A percentile compares a stretch with the other conserved stretches of the same genome.
Conservation (phyloP, 1,284 basidiomycete species). For the Irpex lacteus region DNA sequence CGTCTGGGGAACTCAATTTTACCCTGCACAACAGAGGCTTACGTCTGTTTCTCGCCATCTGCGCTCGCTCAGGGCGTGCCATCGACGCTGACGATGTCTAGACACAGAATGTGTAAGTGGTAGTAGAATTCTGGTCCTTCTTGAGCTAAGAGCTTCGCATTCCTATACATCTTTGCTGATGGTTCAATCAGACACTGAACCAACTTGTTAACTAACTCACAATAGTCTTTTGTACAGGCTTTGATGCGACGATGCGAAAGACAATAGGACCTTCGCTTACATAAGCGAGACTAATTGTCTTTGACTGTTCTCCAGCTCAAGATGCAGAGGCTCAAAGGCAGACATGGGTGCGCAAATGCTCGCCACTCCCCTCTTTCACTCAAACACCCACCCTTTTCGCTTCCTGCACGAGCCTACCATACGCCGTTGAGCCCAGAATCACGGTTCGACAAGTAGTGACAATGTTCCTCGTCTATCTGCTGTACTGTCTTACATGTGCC, state of each 20-base stretch:
- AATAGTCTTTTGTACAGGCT: neutral
- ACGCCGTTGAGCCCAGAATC: neutral
- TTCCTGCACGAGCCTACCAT: neutral
- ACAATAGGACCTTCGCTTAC: slow-evolving; percentile 10
- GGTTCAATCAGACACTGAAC: neutral
- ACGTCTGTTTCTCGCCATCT: no score
- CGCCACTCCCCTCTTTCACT: neutral
- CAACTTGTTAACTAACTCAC: neutral
- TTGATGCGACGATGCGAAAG: neutral
- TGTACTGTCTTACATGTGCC: neutral
- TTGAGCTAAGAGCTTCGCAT: neutral
- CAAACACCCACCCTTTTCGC: neutral
- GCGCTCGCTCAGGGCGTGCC: neutral
- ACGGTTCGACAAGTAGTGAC: neutral
- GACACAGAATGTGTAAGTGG: neutral
- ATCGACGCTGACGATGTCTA: neutral
- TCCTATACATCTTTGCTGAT: neutral
- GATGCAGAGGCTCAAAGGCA: neutral
- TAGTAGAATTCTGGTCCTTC: neutral
- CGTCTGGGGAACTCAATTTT: no score
- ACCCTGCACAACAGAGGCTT: no score
- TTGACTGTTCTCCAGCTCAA: neutral
- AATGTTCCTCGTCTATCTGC: neutral
- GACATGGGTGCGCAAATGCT: neutral
- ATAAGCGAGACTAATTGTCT: slow-evolving; percentile 12